phyloP scores from a whole-genome alignment of 345 rosid genomes.

The Brassica incana region DNA sequence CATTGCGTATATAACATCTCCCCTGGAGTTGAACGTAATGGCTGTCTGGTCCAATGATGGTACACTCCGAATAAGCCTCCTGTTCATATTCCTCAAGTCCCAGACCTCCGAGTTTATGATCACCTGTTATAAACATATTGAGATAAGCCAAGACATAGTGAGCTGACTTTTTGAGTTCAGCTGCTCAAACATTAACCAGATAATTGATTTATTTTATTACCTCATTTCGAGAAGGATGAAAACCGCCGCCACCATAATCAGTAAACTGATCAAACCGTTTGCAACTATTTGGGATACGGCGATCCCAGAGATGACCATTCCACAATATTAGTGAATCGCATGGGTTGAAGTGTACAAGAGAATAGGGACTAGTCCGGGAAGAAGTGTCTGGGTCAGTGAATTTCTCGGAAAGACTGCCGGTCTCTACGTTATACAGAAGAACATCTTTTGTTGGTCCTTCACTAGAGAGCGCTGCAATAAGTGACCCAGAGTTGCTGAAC shows the following conservation, averaged over 20 bases:
- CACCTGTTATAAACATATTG: slow-evolving; percentile 49
- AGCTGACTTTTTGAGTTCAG: not conserved
- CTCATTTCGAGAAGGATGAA: slow-evolving; percentile 98
- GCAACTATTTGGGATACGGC: slow-evolving; percentile 54
- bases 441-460: slow-evolving; percentile 68
- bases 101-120: slow-evolving; percentile 96
- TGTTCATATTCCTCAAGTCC: slow-evolving; percentile 80
- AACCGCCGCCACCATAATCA: slow-evolving; percentile 97
- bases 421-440: slow-evolving; percentile 80
- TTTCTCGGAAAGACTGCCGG: slow-evolving; percentile 46
- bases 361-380: slow-evolving; percentile 69
- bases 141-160: slow-evolving; percentile 25
- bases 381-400: slow-evolving; percentile 68
- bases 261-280: slow-evolving; percentile 87
- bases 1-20: slow-evolving; percentile 94
- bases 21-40: slow-evolving; percentile 82
- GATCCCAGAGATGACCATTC: slow-evolving; percentile 93
- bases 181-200: not conserved
- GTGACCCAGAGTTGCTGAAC: slow-evolving; percentile 79
- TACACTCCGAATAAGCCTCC: slow-evolving; percentile 82
- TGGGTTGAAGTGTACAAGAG: slow-evolving; percentile 87
- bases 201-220: slow-evolving; percentile 42
- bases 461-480: slow-evolving; percentile 67
- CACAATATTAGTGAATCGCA: slow-evolving; percentile 80
- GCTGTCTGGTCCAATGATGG: slow-evolving; percentile 92